These are phyloP conservation scores for Ananas comosus DNA, from an alignment of 176 grass and related monocot species.

Conservation along the genomic window DNA sequence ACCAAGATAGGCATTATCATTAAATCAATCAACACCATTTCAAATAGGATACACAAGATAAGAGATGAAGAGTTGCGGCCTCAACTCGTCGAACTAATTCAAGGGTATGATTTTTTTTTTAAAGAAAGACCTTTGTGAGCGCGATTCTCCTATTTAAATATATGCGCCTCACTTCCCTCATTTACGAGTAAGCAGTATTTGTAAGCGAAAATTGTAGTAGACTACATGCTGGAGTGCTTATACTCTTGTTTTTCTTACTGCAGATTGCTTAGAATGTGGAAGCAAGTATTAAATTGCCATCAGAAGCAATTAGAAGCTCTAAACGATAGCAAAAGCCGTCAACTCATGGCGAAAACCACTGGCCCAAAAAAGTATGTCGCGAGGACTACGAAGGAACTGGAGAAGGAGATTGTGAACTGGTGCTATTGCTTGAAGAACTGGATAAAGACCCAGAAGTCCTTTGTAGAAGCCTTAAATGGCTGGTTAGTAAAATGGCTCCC, in stretches of 20 bases:
- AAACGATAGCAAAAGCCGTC: slow-evolving; percentile 28
- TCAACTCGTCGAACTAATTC: slow-evolving; percentile 56
- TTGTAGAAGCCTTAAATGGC: slow-evolving; percentile 53
- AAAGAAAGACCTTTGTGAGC: too few species aligned
- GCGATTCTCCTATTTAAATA: too few species aligned
- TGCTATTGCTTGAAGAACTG: slow-evolving; percentile 59
- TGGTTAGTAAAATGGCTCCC: slow-evolving; percentile 72
- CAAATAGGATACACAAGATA: slow-evolving; percentile 59
- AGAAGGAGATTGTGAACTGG: slow-evolving; percentile 64
- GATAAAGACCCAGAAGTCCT: slow-evolving; percentile 57
- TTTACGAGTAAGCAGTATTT: too few species aligned
- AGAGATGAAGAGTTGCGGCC: slow-evolving; percentile 83
- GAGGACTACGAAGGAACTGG: slow-evolving; percentile 47
- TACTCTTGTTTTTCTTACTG: slow-evolving; percentile 5
- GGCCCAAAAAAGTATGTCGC: slow-evolving; percentile 24
- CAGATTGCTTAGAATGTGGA: slow-evolving; percentile 79
- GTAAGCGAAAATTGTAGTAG: too few species aligned
- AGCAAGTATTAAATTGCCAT: slow-evolving; percentile 52
- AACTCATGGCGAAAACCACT: too few species aligned
- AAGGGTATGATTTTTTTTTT: slow-evolving; percentile 33
- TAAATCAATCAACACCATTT: slow-evolving; percentile 46
- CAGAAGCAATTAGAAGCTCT: slow-evolving; percentile 58
- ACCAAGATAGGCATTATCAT: slow-evolving; percentile 53
- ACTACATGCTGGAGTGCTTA: neutral
- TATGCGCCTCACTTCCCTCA: too few species aligned